phyloP scores from a whole-genome alignment of 192 early-diverging fungal species.

The Phycomyces nitens region DNA sequence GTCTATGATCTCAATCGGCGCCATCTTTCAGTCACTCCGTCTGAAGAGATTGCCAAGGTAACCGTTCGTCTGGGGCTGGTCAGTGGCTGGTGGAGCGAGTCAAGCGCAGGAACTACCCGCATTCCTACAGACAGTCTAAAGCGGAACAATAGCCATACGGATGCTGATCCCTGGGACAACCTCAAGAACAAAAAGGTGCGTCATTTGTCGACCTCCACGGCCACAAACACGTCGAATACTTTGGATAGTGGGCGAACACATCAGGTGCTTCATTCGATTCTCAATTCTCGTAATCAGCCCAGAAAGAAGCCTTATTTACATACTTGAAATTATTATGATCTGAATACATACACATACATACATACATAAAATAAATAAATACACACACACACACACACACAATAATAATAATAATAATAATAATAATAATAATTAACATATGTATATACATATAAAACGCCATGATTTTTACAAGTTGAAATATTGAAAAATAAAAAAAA shows the following conservation, averaged over 20 bases:
- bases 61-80: slow-evolving; percentile 28
- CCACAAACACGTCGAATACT: neutral
- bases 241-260: neutral
- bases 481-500: no score
- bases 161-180: slow-evolving; percentile 17
- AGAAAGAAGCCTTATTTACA: neutral
- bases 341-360: neutral
- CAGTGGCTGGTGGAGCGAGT: slow-evolving; percentile 29
- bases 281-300: slow-evolving; percentile 2
- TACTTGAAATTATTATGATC: neutral
- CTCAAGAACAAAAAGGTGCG: slow-evolving; percentile 20
- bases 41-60: slow-evolving; percentile 21
- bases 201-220: slow-evolving; percentile 4
- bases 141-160: neutral
- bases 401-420: no score
- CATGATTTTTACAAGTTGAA: no score
- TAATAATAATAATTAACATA: no score
- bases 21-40: neutral
- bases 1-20: slow-evolving; percentile 14
- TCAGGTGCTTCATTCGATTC: neutral
- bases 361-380: no score
- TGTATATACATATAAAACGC: no score
- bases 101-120: neutral
- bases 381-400: no score
- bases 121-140: neutral